phyloP scores from a whole-genome alignment of 352 stramenopile species.

The Globisporangium takayamanum region DNA sequence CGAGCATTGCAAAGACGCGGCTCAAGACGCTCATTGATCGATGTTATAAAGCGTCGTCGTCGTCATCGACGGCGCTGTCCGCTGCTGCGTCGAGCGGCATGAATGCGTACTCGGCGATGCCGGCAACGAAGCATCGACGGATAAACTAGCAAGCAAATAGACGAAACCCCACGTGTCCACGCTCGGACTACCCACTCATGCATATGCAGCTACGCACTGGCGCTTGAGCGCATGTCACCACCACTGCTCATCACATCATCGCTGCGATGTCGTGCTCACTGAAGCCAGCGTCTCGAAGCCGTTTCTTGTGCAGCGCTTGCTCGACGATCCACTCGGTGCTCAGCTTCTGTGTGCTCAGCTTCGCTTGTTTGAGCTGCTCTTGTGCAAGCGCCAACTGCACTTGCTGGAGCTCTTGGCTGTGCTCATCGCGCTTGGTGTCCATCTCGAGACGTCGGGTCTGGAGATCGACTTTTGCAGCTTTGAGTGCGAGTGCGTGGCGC shows the following conservation, averaged over 20 bases:
- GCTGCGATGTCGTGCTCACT: slow-evolving; percentile 28
- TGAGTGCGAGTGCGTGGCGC: slow-evolving; percentile 29
- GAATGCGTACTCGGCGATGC: slow-evolving; percentile 31
- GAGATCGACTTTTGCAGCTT: slow-evolving; percentile 36
- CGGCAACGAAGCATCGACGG: slow-evolving; percentile 27
- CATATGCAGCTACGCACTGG: too few relatives aligned
- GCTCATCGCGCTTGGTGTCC: slow-evolving; percentile 36
- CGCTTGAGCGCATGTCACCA: background rate
- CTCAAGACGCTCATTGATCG: slow-evolving; percentile 69
- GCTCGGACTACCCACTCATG: background rate
- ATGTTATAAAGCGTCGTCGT: slow-evolving; percentile 40
- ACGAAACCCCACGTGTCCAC: background rate
- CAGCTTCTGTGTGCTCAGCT: slow-evolving; percentile 41
- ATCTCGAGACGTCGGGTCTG: slow-evolving; percentile 35
- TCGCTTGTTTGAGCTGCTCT: slow-evolving; percentile 47
- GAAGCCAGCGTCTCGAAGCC: slow-evolving; percentile 35
- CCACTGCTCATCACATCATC: slow-evolving; percentile 14
- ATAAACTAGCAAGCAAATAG: slow-evolving; percentile 2
- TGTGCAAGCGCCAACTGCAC: slow-evolving; percentile 42
- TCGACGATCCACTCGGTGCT: slow-evolving; percentile 45
- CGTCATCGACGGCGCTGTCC: background rate
- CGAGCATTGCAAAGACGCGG: slow-evolving; percentile 54
- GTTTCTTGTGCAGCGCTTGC: slow-evolving; percentile 49
- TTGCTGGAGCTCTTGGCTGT: slow-evolving; percentile 28
- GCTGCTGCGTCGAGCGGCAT: background rate